Evolutionary conservation across 2,329 filamentous ascomycete species (phyloP).

Genomic region (Amauroascus verrucosus): DNA sequence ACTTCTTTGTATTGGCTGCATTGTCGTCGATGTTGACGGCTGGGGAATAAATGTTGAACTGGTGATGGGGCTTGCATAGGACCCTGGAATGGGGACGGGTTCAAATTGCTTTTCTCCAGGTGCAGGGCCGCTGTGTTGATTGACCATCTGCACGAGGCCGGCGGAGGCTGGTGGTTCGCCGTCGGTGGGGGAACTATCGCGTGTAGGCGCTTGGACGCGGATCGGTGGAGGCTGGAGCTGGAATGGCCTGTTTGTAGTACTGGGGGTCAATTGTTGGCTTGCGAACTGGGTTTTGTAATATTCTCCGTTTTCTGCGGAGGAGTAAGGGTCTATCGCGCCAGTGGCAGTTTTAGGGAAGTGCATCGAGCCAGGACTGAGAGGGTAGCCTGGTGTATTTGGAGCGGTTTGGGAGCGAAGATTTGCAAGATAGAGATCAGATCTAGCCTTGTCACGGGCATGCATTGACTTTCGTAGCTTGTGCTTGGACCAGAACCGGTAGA

Average conservation of each 20-base stretch:
- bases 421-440: conserved; percentile 88
- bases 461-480: conserved; percentile 91
- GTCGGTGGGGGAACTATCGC: conserved; percentile 45
- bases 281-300: conserved; percentile 40
- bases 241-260: conserved; percentile 53
- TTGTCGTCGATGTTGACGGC: neutral
- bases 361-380: conserved; percentile 51
- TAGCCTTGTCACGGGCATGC: conserved; percentile 86
- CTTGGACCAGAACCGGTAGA: conserved; percentile 97
- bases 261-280: conserved; percentile 49
- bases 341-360: conserved; percentile 26
- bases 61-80: conserved; percentile 51
- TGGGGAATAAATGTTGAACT: conserved; percentile 33
- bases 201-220: conserved; percentile 67
- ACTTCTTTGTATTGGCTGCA: neutral
- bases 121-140: conserved; percentile 58
- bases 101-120: conserved; percentile 78
- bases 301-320: conserved; percentile 40
- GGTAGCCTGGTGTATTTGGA: conserved; percentile 87
- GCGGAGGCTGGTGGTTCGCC: conserved; percentile 6
- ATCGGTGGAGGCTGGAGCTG: conserved; percentile 74
- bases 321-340: conserved; percentile 35
- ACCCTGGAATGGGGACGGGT: conserved; percentile 76
- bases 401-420: conserved; percentile 76
- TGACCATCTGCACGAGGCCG: conserved; percentile 38